Base-by-base conservation (phyloP, 495 filamentous ascomycete species). In the Neurospora sp. region DNA sequence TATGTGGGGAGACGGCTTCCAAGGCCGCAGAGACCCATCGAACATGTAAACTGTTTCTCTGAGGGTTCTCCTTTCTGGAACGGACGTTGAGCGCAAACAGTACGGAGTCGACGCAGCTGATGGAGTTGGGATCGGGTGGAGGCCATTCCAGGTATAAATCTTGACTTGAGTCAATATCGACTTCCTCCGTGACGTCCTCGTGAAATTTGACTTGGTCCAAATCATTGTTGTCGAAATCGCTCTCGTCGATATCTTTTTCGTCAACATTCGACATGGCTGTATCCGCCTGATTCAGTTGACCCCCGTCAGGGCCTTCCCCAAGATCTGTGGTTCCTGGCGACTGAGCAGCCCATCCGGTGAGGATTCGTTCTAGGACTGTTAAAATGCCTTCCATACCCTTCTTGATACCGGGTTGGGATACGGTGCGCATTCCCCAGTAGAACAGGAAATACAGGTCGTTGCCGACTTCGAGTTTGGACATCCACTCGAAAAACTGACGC, bases 1-100 rank as follows among this genome's bases (percentile, higher is more conserved):
- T 70, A 6, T 70, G 41, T 5, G 72, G 72, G 14, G 71, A 70
- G 6, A 71, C 22, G 5, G n/a, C n/a, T 42, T 35, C 12, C 44
- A 80, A 45, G 2, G 59, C 61, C 10, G 20, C 17, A 3, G 76
- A 69, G 6, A 79, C 70, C 8, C 59, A 37, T 20, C 40, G 35
- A 12, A 73, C 45, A n/a, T 77, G 71, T 3, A 65, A 35, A 37
- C 53, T 35, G 22, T 65, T 65, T 65, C 53, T 65, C 53, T 65
- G 53, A 65, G 53, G 53, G 27, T 35, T 45, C 16, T 71, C 44
- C 35, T 39, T 12, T 71, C 16, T 37, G 70, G 44, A 37, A 65
- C 53, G 42, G 6, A 59, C 5, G 42, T 59, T 37, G n/a, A 35
- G 31, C 53, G 42, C 44, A 71, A 59, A 71, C 35, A 71, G 10